A percentile compares a stretch with the other conserved stretches of the same genome.
phyloP scores from a whole-genome alignment of 1,139 yeast species.

The Eremothecium gossypii region DNA sequence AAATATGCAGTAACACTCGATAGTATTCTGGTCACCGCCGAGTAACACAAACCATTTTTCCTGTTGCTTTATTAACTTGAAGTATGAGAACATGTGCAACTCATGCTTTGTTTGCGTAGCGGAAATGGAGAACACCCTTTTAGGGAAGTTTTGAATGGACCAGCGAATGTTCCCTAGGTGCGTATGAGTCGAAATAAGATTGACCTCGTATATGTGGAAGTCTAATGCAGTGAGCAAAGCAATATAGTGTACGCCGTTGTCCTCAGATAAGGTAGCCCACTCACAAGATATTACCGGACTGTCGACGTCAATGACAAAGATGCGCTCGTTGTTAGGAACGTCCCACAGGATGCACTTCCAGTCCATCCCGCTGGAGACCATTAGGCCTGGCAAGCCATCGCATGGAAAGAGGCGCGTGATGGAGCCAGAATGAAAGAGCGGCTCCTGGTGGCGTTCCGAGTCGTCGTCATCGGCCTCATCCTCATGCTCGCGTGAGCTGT shows the following conservation, averaged over 20 bases:
- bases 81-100: background rate
- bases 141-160: constrained; percentile 1
- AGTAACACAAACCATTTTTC: constrained; percentile 2
- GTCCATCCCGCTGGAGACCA: constrained; percentile 19
- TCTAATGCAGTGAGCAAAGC: constrained; percentile 11
- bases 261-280: constrained; percentile 11
- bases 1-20: constrained; percentile 2
- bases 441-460: constrained; percentile 1
- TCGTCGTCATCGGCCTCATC: constrained; percentile 1
- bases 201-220: constrained; percentile 4
- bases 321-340: constrained; percentile 8
- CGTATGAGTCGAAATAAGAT: constrained; percentile 4
- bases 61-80: constrained; percentile 2
- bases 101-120: background rate
- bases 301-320: constrained; percentile 15
- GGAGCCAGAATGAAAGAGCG: constrained; percentile 13
- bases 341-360: constrained; percentile 24
- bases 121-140: background rate
- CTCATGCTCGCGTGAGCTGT: background rate
- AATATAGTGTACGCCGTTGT: constrained; percentile 5
- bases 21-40: constrained; percentile 1
- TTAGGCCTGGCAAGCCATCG: constrained; percentile 7
- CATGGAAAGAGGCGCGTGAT: constrained; percentile 11
- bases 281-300: constrained; percentile 13
- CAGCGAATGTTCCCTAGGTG: constrained; percentile 2